Conservation (phyloP, 1,284 basidiomycete species). For the Paramarasmius palmivorus region DNA sequence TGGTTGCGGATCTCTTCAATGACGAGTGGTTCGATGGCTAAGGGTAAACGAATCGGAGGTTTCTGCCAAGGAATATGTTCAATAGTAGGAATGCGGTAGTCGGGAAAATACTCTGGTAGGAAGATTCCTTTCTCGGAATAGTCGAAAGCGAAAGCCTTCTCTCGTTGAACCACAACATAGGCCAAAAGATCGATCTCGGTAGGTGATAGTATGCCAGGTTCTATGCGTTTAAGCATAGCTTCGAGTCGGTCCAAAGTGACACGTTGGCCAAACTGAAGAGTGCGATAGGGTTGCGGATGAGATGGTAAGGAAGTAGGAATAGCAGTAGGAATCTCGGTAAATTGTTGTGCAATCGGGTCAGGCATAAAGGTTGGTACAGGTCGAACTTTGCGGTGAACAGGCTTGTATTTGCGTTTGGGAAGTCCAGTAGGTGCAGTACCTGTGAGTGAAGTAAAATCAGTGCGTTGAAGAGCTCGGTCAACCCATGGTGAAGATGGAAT, state of each 20-base stretch:
- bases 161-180: constrained; percentile 18
- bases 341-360: constrained; percentile 22
- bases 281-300: constrained; percentile 16
- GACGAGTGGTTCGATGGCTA: constrained; percentile 24
- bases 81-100: constrained; percentile 33
- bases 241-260: constrained; percentile 19
- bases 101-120: constrained; percentile 29
- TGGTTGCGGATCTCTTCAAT: constrained; percentile 23
- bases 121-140: constrained; percentile 31
- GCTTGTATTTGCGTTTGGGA: constrained; percentile 28
- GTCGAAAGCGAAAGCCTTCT: constrained; percentile 27
- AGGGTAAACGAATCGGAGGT: constrained; percentile 26
- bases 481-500: constrained; percentile 18
- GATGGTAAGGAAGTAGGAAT: constrained; percentile 17
- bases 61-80: constrained; percentile 32
- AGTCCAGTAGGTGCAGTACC: background rate
- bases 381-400: constrained; percentile 27
- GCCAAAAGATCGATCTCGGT: constrained; percentile 25
- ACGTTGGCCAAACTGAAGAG: constrained; percentile 2
- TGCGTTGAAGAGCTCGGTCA: constrained; percentile 8
- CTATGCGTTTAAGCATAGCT: constrained; percentile 16
- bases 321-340: constrained; percentile 20
- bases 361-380: constrained; percentile 33
- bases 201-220: constrained; percentile 16
- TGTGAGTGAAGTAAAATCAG: background rate